Evolutionary conservation across 805 yeast genomes (phyloP), one percentile per base, ranked within the genome.

Genomic region (Ogataea zsoltii): DNA sequence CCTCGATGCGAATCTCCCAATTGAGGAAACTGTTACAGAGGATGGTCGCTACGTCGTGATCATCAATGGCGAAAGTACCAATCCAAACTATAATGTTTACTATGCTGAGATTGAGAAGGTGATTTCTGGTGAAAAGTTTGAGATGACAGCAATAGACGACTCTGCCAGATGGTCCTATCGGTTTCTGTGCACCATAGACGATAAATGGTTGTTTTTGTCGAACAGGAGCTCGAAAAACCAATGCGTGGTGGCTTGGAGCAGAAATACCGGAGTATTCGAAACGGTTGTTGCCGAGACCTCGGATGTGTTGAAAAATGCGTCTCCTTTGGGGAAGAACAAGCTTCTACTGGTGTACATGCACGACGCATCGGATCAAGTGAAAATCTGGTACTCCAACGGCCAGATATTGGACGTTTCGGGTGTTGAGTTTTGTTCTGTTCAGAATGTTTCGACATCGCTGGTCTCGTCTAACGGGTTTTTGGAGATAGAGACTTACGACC

Each of bases 271-370:
- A 9, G 45, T 44, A 5, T 44, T 44, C 21, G 41, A 40, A 15
- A 25, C 39, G 7, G 45, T 40, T 5, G 35, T 44, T 19, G n/a
- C 40, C 3, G 41, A 17, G 15, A 11, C 25, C 4, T 14, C 9
- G 11, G 31, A 44, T 31, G 35, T 40, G n/a, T 17, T 44, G 17
- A 44, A 44, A 23, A 21, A 18, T 13, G 38, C 31, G 4, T 17
- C 25, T 10, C 29, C 41, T 16, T 12, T 39, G 3, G 48, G 44
- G 3, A n/a, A 32, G 16, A 13, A 21, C n/a, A 19, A 18, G 16
- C n/a, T 44, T 5, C 17, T 44, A 40, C 29, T 44, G 35, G 33
- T 44, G 4, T 44, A 44, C 41, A 40, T 44, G 44, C 38, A 40
- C n/a, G 45, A 44, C 23, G 48, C 44, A 3, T 23, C 39, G 9